Conservation (phyloP, 164 flowering plant genomes). For the Stephania cephalantha region DNA sequence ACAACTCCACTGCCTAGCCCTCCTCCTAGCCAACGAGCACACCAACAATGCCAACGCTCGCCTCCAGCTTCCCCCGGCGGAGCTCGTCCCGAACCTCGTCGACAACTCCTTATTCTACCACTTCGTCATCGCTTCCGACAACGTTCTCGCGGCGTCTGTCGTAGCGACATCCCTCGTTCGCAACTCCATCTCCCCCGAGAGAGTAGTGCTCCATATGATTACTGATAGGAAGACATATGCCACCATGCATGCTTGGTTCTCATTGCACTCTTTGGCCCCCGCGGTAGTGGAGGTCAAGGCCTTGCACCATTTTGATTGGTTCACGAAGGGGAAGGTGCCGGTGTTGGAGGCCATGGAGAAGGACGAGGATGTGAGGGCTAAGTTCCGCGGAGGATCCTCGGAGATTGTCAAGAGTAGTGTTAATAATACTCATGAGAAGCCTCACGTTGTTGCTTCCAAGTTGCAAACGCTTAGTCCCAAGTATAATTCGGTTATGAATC, state of each 20-base stretch:
- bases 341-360: slow-evolving; percentile 98
- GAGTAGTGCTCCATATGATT: slow-evolving; percentile 73
- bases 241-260: slow-evolving; percentile 98
- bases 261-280: slow-evolving; percentile 67
- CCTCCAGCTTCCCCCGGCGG: slow-evolving; percentile 79
- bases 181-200: slow-evolving; percentile 56
- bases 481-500: slow-evolving; percentile 91
- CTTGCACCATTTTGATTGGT: slow-evolving; percentile 96
- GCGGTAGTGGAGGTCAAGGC: slow-evolving; percentile 88
- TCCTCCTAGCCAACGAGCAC: slow-evolving; percentile 79
- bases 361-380: slow-evolving; percentile 67
- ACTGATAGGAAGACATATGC: slow-evolving; percentile 82
- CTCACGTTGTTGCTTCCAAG: slow-evolving; percentile 75
- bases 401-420: slow-evolving; percentile 58
- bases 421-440: slow-evolving; percentile 47
- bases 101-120: slow-evolving; percentile 73
- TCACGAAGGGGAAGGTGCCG: slow-evolving; percentile 80
- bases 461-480: slow-evolving; percentile 94
- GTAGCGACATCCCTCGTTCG: slow-evolving; percentile 72
- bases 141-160: slow-evolving; percentile 81
- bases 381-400: slow-evolving; percentile 85
- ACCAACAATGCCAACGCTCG: slow-evolving; percentile 82
- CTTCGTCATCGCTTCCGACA: slow-evolving; percentile 90
- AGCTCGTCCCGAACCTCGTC: slow-evolving; percentile 70
- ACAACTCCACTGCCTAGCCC: slow-evolving; percentile 82